These are phyloP conservation scores for Ustilago shanxiensis DNA, from an alignment of 1,284 basidiomycete genomes.

Conservation along the genomic window DNA sequence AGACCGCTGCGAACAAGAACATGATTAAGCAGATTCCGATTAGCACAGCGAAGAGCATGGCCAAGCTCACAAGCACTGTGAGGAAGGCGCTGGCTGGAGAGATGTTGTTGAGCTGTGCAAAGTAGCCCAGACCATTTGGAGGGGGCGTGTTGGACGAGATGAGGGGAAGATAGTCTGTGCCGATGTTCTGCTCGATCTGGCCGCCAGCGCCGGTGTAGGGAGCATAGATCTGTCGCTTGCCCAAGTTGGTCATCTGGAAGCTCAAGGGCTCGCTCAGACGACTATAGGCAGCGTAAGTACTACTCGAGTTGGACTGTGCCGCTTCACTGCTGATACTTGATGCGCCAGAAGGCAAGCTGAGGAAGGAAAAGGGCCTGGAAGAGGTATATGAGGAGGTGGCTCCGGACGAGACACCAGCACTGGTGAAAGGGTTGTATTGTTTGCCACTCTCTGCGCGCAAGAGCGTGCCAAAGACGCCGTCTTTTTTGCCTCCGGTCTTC, in stretches of 20 bases:
- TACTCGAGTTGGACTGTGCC: slow-evolving; percentile 8
- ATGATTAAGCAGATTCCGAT: slow-evolving; percentile 38
- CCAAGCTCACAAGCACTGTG: slow-evolving; percentile 62
- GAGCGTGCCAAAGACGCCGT: slow-evolving; percentile 48
- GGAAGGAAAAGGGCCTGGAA: slow-evolving; percentile 19
- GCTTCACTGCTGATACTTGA: background rate
- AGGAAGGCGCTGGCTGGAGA: slow-evolving; percentile 64
- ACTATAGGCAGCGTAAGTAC: slow-evolving; percentile 26
- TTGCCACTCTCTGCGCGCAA: slow-evolving; percentile 53
- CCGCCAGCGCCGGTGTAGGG: slow-evolving; percentile 66
- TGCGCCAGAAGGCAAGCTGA: slow-evolving; percentile 16
- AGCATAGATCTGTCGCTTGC: slow-evolving; percentile 60
- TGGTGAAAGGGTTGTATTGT: slow-evolving; percentile 56
- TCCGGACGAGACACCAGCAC: slow-evolving; percentile 16
- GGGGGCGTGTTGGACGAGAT: slow-evolving; percentile 39
- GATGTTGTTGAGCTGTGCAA: slow-evolving; percentile 59
- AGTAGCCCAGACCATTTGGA: slow-evolving; percentile 55
- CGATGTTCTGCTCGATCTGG: slow-evolving; percentile 36
- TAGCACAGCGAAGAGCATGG: slow-evolving; percentile 58
- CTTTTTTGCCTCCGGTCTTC: slow-evolving; percentile 81
- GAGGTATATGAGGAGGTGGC: slow-evolving; percentile 26
- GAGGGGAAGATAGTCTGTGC: slow-evolving; percentile 48
- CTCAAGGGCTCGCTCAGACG: slow-evolving; percentile 24
- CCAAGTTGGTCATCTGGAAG: slow-evolving; percentile 36
- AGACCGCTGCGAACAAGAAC: slow-evolving; percentile 39